Percentiles rank a stretch among this genome's conserved stretches.
These are phyloP conservation scores for Achaetomium macrosporum DNA, from an alignment of 2,329 filamentous ascomycete genomes.

Conservation along the genomic window DNA sequence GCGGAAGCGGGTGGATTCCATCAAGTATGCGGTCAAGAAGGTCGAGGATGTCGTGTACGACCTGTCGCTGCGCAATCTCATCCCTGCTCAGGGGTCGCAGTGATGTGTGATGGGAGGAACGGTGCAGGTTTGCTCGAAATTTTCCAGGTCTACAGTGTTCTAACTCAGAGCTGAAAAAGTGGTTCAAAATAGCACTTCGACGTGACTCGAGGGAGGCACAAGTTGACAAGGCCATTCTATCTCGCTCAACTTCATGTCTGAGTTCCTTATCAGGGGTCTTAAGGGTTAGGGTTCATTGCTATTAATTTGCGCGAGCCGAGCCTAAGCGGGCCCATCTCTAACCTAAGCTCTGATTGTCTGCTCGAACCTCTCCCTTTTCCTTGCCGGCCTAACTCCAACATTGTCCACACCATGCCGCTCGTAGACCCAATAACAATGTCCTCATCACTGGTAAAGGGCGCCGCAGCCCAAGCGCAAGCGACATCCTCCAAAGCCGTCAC, in stretches of 20 bases:
- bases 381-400: neutral
- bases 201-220: too few relatives aligned
- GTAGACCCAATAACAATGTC: slow-evolving; percentile 31
- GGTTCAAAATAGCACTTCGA: neutral
- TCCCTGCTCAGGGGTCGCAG: slow-evolving; percentile 44
- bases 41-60: slow-evolving; percentile 98
- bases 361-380: neutral
- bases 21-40: slow-evolving; percentile 98
- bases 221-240: too few relatives aligned
- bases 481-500: slow-evolving; percentile 1
- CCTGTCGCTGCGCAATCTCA: slow-evolving; percentile 75
- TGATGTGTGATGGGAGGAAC: slow-evolving; percentile 11
- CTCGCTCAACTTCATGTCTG: neutral
- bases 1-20: slow-evolving; percentile 79
- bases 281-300: slow-evolving; percentile 12
- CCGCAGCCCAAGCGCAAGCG: slow-evolving; percentile 5
- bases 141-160: too few relatives aligned
- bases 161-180: too few relatives aligned
- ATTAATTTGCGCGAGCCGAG: slow-evolving; percentile 1
- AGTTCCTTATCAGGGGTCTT: neutral
- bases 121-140: too few relatives aligned
- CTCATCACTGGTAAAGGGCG: slow-evolving; percentile 22
- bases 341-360: slow-evolving; percentile 4
- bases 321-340: neutral
- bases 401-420: slow-evolving; percentile 25